A percentile compares a stretch with the other conserved stretches of the same genome.
Evolutionary conservation across 352 stramenopile species (phyloP).

Genomic region (Pythium sukuiense): DNA sequence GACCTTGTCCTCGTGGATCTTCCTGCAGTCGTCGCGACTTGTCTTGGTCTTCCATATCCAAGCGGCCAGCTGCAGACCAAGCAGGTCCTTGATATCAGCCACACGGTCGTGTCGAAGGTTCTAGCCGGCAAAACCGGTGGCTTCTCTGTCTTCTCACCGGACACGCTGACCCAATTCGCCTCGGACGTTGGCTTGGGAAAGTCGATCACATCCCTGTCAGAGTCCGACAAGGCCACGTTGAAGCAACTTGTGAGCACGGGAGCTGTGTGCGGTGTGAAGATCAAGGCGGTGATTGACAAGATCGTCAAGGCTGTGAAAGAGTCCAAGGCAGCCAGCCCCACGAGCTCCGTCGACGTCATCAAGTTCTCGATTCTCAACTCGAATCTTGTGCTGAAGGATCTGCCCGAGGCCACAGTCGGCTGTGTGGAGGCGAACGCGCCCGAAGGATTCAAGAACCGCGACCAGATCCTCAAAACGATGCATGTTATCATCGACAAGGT

Average conservation of each 20-base stretch:
- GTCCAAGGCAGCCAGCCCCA: background rate
- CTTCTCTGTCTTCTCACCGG: background rate
- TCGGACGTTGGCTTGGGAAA: background rate
- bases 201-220: background rate
- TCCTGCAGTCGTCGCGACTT: conserved; percentile 47
- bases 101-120: conserved; percentile 15
- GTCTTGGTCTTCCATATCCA: conserved; percentile 34
- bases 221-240: background rate
- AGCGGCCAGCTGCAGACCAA: conserved; percentile 34
- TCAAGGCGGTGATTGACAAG: background rate
- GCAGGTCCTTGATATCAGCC: conserved; percentile 37
- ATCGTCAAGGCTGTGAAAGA: background rate
- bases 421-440: background rate
- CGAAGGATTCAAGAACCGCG: background rate
- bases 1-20: conserved; percentile 57
- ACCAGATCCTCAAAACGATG: background rate
- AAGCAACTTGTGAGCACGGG: background rate
- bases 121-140: background rate
- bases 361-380: background rate
- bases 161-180: background rate
- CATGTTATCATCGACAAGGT: background rate
- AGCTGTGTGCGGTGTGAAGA: background rate
- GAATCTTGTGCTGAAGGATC: background rate
- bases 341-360: background rate
- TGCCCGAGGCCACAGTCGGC: background rate